These are phyloP conservation scores for Amaranthus cruentus DNA, from an alignment of 148 eudicot genomes.

Conservation along the genomic window DNA sequence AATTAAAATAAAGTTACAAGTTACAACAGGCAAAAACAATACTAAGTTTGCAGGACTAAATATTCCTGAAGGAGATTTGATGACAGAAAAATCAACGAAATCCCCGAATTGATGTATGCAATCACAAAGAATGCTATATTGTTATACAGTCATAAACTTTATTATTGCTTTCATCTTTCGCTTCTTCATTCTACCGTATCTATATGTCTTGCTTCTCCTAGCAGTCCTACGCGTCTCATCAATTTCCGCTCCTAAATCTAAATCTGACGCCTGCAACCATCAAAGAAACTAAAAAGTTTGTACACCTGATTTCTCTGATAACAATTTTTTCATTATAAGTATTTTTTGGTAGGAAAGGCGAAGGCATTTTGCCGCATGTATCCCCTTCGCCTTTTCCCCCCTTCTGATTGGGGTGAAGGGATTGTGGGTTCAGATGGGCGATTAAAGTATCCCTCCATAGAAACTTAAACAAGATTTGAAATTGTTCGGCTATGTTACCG, in stretches of 20 bases:
- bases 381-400: neutral
- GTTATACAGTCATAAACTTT: conserved; percentile 13
- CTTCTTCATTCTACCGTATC: conserved; percentile 15
- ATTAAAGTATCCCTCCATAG: neutral
- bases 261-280: conserved; percentile 17
- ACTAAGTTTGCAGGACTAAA: conserved; percentile 4
- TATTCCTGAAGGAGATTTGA: neutral
- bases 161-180: conserved; percentile 7
- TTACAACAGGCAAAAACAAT: conserved; percentile 6
- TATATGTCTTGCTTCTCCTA: conserved; percentile 19
- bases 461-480: neutral
- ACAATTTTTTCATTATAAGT: neutral
- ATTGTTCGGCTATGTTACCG: neutral
- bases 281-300: conserved; percentile 2
- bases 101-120: neutral
- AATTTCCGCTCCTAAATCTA: conserved; percentile 7
- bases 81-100: neutral
- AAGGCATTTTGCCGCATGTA: neutral
- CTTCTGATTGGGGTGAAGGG: neutral
- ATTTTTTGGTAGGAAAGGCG: neutral
- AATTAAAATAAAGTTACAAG: no score
- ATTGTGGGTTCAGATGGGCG: neutral
- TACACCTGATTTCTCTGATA: neutral
- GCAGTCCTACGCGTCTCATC: conserved; percentile 3
- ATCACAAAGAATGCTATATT: neutral